Conservation (phyloP, 768 basidiomycete genomes). For the Porphyrellus cyaneotinctus region DNA sequence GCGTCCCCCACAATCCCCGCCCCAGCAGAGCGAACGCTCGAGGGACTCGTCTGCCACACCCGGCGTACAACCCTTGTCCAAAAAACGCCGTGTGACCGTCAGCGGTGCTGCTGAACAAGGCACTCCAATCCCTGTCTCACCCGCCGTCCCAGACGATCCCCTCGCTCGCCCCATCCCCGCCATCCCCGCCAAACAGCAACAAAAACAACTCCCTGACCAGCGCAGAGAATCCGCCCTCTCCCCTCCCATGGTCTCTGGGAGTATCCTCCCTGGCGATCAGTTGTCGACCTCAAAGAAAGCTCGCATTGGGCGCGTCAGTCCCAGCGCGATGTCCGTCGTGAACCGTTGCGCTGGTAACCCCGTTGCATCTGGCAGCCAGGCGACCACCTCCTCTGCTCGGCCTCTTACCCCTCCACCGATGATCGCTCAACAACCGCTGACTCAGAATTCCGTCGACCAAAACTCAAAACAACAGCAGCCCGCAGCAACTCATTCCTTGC, state of each 20-base stretch:
- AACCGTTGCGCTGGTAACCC: conserved; percentile 27
- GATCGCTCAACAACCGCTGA: conserved; percentile 19
- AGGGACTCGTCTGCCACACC: conserved; percentile 36
- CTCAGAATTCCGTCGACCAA: conserved; percentile 18
- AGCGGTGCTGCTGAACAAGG: conserved; percentile 51
- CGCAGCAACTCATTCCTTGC: conserved; percentile 39
- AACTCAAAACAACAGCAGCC: conserved; percentile 23
- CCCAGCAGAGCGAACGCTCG: conserved; percentile 9
- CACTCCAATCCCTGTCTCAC: conserved; percentile 57
- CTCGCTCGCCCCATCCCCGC: conserved; percentile 50
- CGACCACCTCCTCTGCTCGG: conserved; percentile 21
- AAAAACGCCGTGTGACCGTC: conserved; percentile 71
- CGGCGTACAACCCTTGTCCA: conserved; percentile 39
- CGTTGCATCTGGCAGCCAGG: conserved; percentile 22
- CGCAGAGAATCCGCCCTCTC: conserved; percentile 50
- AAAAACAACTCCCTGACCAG: conserved; percentile 68
- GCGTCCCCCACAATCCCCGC: conserved; percentile 33
- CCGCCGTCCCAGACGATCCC: conserved; percentile 60
- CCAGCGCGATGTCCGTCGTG: conserved; percentile 25
- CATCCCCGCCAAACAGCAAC: conserved; percentile 67
- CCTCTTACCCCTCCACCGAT: conserved; percentile 25
- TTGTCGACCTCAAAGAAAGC: conserved; percentile 27
- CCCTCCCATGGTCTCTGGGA: conserved; percentile 26
- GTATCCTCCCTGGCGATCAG: conserved; percentile 26
- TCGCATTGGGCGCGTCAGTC: conserved; percentile 38